These are phyloP conservation scores for Pseudotulostoma volvatum DNA, from an alignment of 495 filamentous ascomycete species.

Conservation along the genomic window DNA sequence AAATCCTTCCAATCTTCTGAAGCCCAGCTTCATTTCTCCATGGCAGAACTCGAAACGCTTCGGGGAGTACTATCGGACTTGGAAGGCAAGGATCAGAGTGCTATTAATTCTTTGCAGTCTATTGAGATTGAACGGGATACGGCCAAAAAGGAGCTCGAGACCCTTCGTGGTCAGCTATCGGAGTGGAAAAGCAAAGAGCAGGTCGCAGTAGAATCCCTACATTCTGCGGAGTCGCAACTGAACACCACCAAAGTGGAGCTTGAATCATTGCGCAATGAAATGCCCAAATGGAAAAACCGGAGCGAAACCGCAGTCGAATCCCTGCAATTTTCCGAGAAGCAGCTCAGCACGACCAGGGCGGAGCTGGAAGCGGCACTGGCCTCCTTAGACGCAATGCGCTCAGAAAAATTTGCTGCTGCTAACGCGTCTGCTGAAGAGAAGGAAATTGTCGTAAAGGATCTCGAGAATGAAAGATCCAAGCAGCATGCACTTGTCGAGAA, in stretches of 20 bases:
- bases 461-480: conserved; percentile 34
- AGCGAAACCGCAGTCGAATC: conserved; percentile 55
- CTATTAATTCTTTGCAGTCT: too few relatives aligned
- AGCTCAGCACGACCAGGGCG: conserved; percentile 52
- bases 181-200: conserved; percentile 65
- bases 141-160: conserved; percentile 39
- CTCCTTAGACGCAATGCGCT: conserved; percentile 31
- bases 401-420: conserved; percentile 17
- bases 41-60: too few relatives aligned
- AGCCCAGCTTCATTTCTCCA: too few relatives aligned
- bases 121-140: conserved; percentile 31
- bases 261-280: too few relatives aligned
- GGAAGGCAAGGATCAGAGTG: too few relatives aligned
- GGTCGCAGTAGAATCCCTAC: conserved; percentile 50
- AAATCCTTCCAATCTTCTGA: too few relatives aligned
- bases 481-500: conserved; percentile 50
- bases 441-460: conserved; percentile 27
- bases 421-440: conserved; percentile 23
- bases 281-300: conserved; percentile 66
- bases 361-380: conserved; percentile 47
- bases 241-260: conserved; percentile 54
- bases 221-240: conserved; percentile 57
- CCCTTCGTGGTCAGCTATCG: conserved; percentile 42
- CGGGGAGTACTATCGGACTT: too few relatives aligned
- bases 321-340: conserved; percentile 55